A percentile compares a stretch with the other conserved stretches of the same genome.
phyloP scores from a whole-genome alignment of 768 basidiomycete species.

The Trametes punicea region DNA sequence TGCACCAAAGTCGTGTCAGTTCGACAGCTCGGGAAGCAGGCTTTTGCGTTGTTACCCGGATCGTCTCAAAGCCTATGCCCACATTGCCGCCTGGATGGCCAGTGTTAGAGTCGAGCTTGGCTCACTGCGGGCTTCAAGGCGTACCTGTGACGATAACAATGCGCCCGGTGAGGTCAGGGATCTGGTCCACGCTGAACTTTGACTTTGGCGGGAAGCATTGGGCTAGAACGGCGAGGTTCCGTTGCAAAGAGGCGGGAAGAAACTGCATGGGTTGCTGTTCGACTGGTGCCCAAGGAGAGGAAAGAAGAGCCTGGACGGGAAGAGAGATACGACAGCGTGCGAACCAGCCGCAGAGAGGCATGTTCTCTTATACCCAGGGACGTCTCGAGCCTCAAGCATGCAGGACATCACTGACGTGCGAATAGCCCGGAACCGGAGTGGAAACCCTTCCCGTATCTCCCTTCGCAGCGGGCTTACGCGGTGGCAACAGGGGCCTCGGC shows the following conservation, averaged over 20 bases:
- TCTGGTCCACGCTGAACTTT: slow-evolving; percentile 32
- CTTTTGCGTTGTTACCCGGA: slow-evolving; percentile 23
- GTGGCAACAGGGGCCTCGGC: too few species aligned
- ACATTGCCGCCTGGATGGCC: slow-evolving; percentile 28
- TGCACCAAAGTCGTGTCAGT: too few species aligned
- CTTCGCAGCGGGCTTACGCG: too few species aligned
- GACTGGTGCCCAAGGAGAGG: too few species aligned
- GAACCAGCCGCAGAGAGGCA: too few species aligned
- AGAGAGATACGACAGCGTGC: too few species aligned
- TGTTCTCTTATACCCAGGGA: too few species aligned
- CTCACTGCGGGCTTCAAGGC: background rate
- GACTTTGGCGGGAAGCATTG: slow-evolving; percentile 39
- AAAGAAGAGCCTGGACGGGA: too few species aligned
- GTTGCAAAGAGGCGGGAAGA: background rate
- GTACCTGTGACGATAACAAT: slow-evolving; percentile 38
- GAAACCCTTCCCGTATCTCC: too few species aligned
- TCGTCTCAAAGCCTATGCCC: slow-evolving; percentile 60
- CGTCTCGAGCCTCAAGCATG: too few species aligned
- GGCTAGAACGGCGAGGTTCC: slow-evolving; percentile 45
- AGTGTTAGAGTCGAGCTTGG: background rate
- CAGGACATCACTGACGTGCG: too few species aligned
- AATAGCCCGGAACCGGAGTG: too few species aligned
- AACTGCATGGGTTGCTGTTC: background rate
- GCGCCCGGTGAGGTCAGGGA: slow-evolving; percentile 43
- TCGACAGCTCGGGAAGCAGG: background rate